Evolutionary conservation across 2,329 filamentous ascomycete genomes (phyloP).

Genomic region (Ophiostoma triangulosporum): DNA sequence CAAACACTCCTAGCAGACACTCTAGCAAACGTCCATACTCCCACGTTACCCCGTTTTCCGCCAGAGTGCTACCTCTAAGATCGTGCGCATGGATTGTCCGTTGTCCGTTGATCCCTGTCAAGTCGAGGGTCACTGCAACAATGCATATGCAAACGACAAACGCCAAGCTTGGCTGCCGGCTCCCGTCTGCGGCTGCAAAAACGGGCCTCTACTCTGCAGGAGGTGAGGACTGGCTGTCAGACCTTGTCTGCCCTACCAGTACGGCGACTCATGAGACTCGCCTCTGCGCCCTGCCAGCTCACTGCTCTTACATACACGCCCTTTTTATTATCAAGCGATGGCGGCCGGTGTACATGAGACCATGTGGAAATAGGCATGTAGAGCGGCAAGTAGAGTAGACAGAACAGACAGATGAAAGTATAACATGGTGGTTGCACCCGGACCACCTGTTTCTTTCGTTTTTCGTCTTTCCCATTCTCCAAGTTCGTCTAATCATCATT

Average conservation of each 20-base stretch:
- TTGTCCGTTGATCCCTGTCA: too few species aligned
- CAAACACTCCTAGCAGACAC: too few species aligned
- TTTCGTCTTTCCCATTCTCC: too few species aligned
- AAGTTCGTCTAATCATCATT: not conserved
- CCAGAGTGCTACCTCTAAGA: too few species aligned
- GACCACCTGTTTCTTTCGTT: not conserved
- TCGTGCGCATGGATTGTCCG: too few species aligned
- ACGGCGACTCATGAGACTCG: not conserved
- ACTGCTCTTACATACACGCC: not conserved
- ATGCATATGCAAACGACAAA: not conserved
- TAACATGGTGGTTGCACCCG: not conserved
- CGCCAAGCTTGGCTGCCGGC: conserved; percentile 7
- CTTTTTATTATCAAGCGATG: conserved; percentile 2
- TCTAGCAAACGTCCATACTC: too few species aligned
- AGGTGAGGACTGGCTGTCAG: not conserved
- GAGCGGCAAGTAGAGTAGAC: not conserved
- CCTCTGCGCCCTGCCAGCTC: not conserved
- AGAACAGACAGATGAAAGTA: not conserved
- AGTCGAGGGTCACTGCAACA: too few species aligned
- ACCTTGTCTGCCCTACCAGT: not conserved
- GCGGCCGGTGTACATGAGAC: not conserved
- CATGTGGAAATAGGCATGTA: not conserved
- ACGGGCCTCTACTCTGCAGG: not conserved
- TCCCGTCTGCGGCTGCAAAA: conserved; percentile 6
- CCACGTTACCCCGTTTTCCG: too few species aligned